phyloP scores from a whole-genome alignment of 2,329 filamentous ascomycete genomes.

The Aspergillus novoparasiticus region DNA sequence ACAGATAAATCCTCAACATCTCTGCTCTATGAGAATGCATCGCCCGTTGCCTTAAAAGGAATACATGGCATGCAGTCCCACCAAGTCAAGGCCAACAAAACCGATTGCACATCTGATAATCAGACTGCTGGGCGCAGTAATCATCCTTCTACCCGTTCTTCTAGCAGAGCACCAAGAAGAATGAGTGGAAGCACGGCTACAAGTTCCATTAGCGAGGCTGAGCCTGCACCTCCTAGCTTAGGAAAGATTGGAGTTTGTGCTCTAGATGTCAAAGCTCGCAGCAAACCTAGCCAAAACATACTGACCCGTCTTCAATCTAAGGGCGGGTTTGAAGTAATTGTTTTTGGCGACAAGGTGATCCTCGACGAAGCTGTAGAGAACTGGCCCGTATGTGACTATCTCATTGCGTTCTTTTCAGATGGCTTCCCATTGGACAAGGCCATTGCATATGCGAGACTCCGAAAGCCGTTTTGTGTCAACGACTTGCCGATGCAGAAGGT shows the following conservation, averaged over 20 bases:
- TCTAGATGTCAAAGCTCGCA: constrained; percentile 90
- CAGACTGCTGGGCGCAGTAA: constrained; percentile 39
- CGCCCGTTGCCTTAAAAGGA: constrained; percentile 18
- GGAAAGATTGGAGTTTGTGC: constrained; percentile 90
- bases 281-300: constrained; percentile 96
- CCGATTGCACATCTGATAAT: constrained; percentile 28
- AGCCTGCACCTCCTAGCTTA: constrained; percentile 51
- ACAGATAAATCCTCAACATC: constrained; percentile 18
- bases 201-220: constrained; percentile 71
- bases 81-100: constrained; percentile 19
- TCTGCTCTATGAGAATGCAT: constrained; percentile 20
- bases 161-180: constrained; percentile 71
- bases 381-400: constrained; percentile 93
- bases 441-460: constrained; percentile 88
- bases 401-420: constrained; percentile 98
- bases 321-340: constrained; percentile 91
- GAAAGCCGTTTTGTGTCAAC: constrained; percentile 96
- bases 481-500: constrained; percentile 97
- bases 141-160: constrained; percentile 52
- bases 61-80: constrained; percentile 14
- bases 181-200: constrained; percentile 81
- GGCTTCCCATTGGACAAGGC: constrained; percentile 97
- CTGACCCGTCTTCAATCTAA: constrained; percentile 88
- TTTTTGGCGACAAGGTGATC: constrained; percentile 98
- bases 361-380: constrained; percentile 95